Base-by-base conservation (phyloP, 768 basidiomycete species). In the Leucocoprinus birnbaumii region DNA sequence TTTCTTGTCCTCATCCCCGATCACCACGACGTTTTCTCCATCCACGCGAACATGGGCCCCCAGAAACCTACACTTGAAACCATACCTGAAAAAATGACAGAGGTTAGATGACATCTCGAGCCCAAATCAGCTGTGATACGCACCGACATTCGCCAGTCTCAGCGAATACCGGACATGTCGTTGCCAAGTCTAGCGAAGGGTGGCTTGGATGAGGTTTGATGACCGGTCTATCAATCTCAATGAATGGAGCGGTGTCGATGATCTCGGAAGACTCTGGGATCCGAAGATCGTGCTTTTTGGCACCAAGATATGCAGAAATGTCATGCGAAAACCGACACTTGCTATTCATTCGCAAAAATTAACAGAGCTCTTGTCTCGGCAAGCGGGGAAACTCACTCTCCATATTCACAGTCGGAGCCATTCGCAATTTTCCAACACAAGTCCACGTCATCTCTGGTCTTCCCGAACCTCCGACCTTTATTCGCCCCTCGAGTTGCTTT, bases 1-100 rank as follows among this genome's bases (percentile, higher is more conserved):
- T 63, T 80, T 80, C 66, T 80, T 86, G 37, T 84, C 81, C 56
- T 83, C 80, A 61, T 92, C 83, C 5, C 71, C 71, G 0, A 78
- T 57, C 1, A 87, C 63, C 22, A 67, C 67, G 14, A 81, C 61
- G 2, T 68, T 59, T 1, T 81, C 69, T 14, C 75, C 76, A 27
- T 78, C 73, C 34, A 71, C 69, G 16, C 65, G 70, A 10, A 87
- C 71, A 68, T 99, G 96, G 2, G 82, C 86, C 11, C 88, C 87
- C 4, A 97, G 79, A 70, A 89, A 97, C 2, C 97, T 84, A 66
- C 97, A 99, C 68, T 94, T 92, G 68, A 90, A 86, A 10, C 94
- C 97, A 62, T 82, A 84, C 50, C 77, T 80, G 54, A 19, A 31
- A 43, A 44, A 18, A n/a, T 11, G 54, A n/a, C 18, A 7, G 24